phyloP scores from a whole-genome alignment of 164 flowering plant species.

The Liriodendron chinense region DNA sequence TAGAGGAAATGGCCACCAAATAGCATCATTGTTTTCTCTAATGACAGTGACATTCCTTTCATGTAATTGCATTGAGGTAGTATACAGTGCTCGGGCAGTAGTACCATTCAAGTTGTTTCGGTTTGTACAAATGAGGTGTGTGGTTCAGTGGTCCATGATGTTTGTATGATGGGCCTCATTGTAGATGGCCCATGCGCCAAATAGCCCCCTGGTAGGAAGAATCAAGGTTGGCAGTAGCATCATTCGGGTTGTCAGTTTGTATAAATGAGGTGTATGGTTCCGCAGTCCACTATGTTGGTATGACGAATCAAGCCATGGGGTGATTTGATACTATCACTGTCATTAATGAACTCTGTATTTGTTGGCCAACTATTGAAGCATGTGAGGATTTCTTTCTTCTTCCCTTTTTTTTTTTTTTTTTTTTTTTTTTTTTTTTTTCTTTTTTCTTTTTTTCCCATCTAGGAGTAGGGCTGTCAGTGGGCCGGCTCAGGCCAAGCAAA shows the following conservation, averaged over 20 bases:
- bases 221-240: background rate
- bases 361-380: too few relatives aligned
- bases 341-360: too few relatives aligned
- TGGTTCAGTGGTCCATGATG: background rate
- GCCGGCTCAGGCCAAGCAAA: too few relatives aligned
- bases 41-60: background rate
- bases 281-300: background rate
- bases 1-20: background rate
- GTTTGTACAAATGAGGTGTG: background rate
- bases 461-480: background rate
- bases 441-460: too few relatives aligned
- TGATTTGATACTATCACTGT: too few relatives aligned
- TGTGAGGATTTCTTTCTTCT: too few relatives aligned
- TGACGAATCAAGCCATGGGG: background rate
- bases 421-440: too few relatives aligned
- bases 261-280: background rate
- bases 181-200: background rate
- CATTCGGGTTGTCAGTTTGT: background rate
- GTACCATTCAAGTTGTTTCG: background rate
- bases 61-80: background rate
- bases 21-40: background rate
- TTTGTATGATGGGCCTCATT: background rate
- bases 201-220: background rate
- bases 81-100: background rate
- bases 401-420: too few relatives aligned